phyloP scores from a whole-genome alignment of 2,329 filamentous ascomycete species.

The Daldinia sp. region DNA sequence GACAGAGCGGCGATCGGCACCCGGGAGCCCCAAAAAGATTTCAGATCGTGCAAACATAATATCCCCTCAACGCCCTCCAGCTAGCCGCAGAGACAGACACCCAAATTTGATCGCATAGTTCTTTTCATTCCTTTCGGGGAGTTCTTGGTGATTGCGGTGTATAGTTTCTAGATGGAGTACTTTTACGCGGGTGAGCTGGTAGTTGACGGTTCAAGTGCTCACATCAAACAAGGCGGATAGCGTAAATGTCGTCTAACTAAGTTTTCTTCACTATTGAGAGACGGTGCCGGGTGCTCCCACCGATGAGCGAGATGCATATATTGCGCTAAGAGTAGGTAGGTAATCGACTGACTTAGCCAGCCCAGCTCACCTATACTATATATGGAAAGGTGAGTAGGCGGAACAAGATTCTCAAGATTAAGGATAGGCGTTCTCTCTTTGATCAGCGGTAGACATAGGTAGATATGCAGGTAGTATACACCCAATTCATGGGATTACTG shows the following conservation, averaged over 20 bases:
- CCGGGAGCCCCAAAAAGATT: constrained; percentile 25
- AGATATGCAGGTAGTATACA: not conserved
- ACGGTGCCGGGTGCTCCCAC: not conserved
- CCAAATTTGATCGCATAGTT: constrained; percentile 35
- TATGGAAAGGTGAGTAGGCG: not conserved
- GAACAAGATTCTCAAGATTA: not conserved
- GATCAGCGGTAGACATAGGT: not conserved
- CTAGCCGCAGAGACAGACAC: constrained; percentile 25
- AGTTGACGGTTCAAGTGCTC: not conserved
- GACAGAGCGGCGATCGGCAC: constrained; percentile 14
- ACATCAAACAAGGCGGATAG: not conserved
- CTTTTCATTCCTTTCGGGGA: constrained; percentile 5
- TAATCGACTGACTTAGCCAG: not conserved
- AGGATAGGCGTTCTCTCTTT: not conserved
- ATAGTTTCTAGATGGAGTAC: not conserved
- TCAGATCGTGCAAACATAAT: constrained; percentile 42
- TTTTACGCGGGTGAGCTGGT: not conserved
- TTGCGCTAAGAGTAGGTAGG: not conserved
- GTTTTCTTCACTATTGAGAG: not conserved
- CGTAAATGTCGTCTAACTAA: not conserved
- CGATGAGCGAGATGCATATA: not conserved
- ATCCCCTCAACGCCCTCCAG: constrained; percentile 13
- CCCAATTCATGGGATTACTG: not conserved
- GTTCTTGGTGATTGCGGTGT: constrained; percentile 8
- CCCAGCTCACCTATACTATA: not conserved